Conservation (phyloP, 2,329 filamentous ascomycete species). For the Fusarium mundagurra region DNA sequence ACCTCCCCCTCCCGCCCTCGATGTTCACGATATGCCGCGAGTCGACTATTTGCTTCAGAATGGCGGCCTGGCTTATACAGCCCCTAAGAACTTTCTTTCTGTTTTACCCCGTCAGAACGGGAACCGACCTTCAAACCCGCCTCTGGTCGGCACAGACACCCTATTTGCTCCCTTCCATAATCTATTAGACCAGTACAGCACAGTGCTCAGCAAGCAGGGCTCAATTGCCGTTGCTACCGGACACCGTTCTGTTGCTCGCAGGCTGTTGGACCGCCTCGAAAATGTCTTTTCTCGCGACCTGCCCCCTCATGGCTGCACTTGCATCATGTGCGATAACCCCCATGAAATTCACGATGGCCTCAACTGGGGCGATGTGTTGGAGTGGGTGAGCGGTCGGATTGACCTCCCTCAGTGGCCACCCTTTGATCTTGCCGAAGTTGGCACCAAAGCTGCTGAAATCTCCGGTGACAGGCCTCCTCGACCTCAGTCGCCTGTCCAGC, state of each 20-base stretch:
- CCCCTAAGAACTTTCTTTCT: slow-evolving; percentile 78
- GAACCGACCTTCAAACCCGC: slow-evolving; percentile 69
- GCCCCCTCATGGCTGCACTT: slow-evolving; percentile 84
- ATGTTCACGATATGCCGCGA: slow-evolving; percentile 76
- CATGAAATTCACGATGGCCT: slow-evolving; percentile 75
- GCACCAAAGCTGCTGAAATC: slow-evolving; percentile 66
- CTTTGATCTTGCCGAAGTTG: slow-evolving; percentile 75
- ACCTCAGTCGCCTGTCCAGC: slow-evolving; percentile 72
- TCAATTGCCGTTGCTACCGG: slow-evolving; percentile 95
- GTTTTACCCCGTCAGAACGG: slow-evolving; percentile 67
- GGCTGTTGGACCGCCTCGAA: slow-evolving; percentile 88
- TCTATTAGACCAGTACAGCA: slow-evolving; percentile 85
- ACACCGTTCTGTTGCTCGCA: slow-evolving; percentile 91
- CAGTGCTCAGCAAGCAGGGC: slow-evolving; percentile 83
- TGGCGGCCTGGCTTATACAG: slow-evolving; percentile 77
- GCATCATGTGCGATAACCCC: slow-evolving; percentile 79
- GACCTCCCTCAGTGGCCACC: slow-evolving; percentile 91
- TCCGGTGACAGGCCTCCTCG: slow-evolving; percentile 69
- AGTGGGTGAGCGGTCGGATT: slow-evolving; percentile 88
- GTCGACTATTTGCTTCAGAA: slow-evolving; percentile 94
- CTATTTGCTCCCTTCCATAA: slow-evolving; percentile 86
- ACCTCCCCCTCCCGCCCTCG: slow-evolving; percentile 81
- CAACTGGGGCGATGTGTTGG: slow-evolving; percentile 95
- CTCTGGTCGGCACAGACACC: slow-evolving; percentile 73
- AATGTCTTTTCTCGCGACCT: slow-evolving; percentile 95